A percentile compares a stretch with the other conserved stretches of the same genome.
These are phyloP conservation scores for Geotrichum histeridarum DNA, from an alignment of 1,139 yeast species.

Conservation along the genomic window DNA sequence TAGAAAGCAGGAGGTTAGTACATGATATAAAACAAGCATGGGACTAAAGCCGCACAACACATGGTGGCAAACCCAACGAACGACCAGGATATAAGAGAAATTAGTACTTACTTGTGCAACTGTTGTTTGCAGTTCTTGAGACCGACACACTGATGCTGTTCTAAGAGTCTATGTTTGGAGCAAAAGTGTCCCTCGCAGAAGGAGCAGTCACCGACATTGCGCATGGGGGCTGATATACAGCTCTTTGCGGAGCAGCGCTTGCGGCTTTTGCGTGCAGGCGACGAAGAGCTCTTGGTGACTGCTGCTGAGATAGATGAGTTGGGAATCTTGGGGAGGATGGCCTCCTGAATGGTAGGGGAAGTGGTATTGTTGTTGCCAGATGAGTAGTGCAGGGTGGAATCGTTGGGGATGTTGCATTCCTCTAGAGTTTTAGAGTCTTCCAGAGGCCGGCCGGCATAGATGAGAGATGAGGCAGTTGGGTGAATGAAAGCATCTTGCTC, in stretches of 20 bases:
- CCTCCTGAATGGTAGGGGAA: constrained; percentile 42
- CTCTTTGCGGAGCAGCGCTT: constrained; percentile 56
- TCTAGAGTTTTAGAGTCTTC: constrained; percentile 76
- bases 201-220: constrained; percentile 85
- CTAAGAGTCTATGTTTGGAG: constrained; percentile 80
- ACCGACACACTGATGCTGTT: constrained; percentile 77
- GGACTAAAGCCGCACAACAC: background rate
- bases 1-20: constrained; percentile 10
- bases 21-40: background rate
- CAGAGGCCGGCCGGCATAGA: constrained; percentile 57
- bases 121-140: constrained; percentile 75
- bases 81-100: background rate
- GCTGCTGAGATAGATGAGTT: constrained; percentile 17
- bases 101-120: constrained; percentile 49
- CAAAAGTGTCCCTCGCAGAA: constrained; percentile 85
- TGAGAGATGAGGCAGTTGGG: constrained; percentile 20
- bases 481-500: constrained; percentile 17
- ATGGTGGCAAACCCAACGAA: background rate
- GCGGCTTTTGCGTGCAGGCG: constrained; percentile 46
- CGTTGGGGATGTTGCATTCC: constrained; percentile 53
- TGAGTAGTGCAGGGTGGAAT: constrained; percentile 67
- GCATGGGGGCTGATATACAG: constrained; percentile 64
- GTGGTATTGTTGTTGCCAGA: constrained; percentile 52
- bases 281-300: constrained; percentile 21
- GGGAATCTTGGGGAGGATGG: constrained; percentile 5